Percentiles rank a stretch among this genome's conserved stretches.
Evolutionary conservation across 73 alveolate species (phyloP).

Genomic region (Paramecium tetraurelia): DNA sequence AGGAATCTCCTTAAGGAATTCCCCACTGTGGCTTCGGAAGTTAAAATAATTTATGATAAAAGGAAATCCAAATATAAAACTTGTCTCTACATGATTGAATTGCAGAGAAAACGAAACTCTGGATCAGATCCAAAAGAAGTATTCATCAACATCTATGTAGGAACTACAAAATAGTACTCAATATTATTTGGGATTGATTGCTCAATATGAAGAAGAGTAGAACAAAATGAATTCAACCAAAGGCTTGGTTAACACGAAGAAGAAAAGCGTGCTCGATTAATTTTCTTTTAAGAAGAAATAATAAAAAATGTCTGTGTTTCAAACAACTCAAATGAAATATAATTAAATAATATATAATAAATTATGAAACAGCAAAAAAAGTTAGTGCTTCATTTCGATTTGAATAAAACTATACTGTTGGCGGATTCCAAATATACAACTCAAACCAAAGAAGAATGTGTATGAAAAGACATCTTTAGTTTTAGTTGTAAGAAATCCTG

Average conservation of each 20-base stretch:
- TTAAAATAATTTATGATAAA: slow-evolving; percentile 30
- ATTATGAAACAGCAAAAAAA: slow-evolving; percentile 66
- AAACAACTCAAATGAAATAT: not conserved
- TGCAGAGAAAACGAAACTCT: slow-evolving; percentile 9
- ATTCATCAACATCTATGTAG: not conserved
- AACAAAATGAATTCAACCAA: not conserved
- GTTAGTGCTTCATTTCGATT: slow-evolving; percentile 83
- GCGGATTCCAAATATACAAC: slow-evolving; percentile 68
- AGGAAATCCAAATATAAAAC: not conserved
- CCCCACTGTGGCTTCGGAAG: slow-evolving; percentile 58
- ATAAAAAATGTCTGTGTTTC: not conserved
- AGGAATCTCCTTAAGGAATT: slow-evolving; percentile 55
- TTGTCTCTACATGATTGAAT: slow-evolving; percentile 32
- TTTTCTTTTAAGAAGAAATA: slow-evolving; percentile 17
- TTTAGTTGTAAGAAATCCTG: slow-evolving; percentile 68
- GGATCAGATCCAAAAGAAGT: not conserved
- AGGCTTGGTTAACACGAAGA: not conserved
- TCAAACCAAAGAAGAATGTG: slow-evolving; percentile 63
- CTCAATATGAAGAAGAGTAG: slow-evolving; percentile 41
- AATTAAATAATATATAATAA: slow-evolving; percentile 20
- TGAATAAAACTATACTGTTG: slow-evolving; percentile 79
- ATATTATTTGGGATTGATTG: slow-evolving; percentile 20
- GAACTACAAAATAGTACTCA: slow-evolving; percentile 16
- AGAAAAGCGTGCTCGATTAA: not conserved
- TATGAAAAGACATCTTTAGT: not conserved